Conservation (phyloP, 768 basidiomycete species). For the Lepiota subincarnata region DNA sequence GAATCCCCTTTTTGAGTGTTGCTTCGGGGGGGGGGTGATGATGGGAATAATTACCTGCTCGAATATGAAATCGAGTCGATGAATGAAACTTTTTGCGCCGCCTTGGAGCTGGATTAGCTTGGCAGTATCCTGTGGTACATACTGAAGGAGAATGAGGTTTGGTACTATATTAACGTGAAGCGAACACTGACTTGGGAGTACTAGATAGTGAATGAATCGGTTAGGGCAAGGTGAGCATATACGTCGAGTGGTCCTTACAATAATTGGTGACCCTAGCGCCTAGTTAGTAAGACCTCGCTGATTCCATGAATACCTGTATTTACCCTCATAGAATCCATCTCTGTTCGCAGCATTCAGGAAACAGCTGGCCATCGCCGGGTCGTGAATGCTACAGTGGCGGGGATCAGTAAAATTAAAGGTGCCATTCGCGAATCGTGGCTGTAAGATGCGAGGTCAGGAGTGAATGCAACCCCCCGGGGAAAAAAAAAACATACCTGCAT, state of each 20-base stretch:
- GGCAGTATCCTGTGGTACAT: conserved; percentile 62
- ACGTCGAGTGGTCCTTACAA: conserved; percentile 34
- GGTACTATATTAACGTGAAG: too few relatives aligned
- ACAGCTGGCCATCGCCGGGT: conserved; percentile 53
- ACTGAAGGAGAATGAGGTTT: conserved; percentile 29
- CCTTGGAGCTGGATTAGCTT: conserved; percentile 60
- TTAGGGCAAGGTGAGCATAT: background rate
- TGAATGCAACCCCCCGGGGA: background rate
- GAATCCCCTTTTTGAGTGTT: background rate
- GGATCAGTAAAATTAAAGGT: conserved; percentile 64
- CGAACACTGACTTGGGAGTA: conserved; percentile 48
- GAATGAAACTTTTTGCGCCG: conserved; percentile 48
- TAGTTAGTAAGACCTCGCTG: background rate
- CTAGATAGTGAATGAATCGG: conserved; percentile 21
- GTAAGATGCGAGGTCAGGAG: background rate
- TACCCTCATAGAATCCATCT: conserved; percentile 63
- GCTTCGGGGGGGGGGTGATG: background rate
- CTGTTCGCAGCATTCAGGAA: conserved; percentile 51
- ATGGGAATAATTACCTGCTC: conserved; percentile 32
- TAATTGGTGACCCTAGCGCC: conserved; percentile 44
- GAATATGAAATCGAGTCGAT: conserved; percentile 55
- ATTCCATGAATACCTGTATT: background rate
- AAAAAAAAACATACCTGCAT: conserved; percentile 42
- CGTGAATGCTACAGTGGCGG: conserved; percentile 61
- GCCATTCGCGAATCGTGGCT: conserved; percentile 55